Base-by-base conservation (phyloP, 202 grass and related monocot genomes). In the Saccharum hybrid region DNA sequence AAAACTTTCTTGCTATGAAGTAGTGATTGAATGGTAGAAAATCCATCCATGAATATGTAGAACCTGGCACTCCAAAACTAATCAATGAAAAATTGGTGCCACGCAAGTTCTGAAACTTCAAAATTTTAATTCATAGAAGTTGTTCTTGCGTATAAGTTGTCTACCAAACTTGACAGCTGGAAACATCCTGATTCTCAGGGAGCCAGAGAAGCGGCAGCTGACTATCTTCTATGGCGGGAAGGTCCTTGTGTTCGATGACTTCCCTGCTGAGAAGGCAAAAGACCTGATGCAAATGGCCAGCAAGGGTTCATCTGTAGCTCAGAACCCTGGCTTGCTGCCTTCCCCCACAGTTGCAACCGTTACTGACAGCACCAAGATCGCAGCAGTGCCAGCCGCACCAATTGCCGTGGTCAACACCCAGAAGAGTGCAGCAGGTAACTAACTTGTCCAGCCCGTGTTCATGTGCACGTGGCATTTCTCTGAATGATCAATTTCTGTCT, bases 211-310 rank as follows among this genome's bases (percentile, higher is more conserved):
- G 79, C 74, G 39, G 22, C 89, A 86, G 73, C 78, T 97, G 21
- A 97, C 91, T 37, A 97, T 97, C 87, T 90, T 97, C 79, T 97
- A 97, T 10, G 77, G 11, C 7, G 94, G 94, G 16, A 91, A 86
- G 78, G 76, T 93, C 12, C 42, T 97, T 1, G 94, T 94, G 33
- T 94, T 93, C 42, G 71, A 94, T 59, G 81, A 90, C 68, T 94
- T 88, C 56, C 83, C 91, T 21, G 67, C 89, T 22, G 89, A 90
- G 82, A 94, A 90, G 74, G 94, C 85, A 12, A 82, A 86, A 57
- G 85, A 91, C 65, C 78, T 97, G 75, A 91, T 97, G 85, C 88
- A 97, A 83, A 59, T 89, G 74, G 94, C 87, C 0, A 80, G 66
- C 60, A 96, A 89, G 57, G 86, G 75, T 37, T 72, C 31, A 59